A percentile compares a stretch with the other conserved stretches of the same genome.
These are phyloP conservation scores for Penstemon newberryi DNA, from an alignment of 257 asterid species.

Conservation along the genomic window DNA sequence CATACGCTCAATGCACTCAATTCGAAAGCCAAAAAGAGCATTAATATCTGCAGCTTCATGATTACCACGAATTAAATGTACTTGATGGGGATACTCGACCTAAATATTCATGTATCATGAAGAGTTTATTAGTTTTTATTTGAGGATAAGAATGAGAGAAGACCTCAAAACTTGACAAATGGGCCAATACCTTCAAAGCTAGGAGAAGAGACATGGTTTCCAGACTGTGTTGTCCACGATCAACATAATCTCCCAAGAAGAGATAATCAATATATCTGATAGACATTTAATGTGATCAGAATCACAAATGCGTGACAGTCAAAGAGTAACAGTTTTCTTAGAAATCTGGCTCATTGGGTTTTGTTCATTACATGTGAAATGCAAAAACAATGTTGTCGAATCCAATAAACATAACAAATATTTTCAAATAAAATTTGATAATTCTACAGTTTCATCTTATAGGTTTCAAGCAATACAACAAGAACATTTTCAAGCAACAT, in stretches of 20 bases:
- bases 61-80: slow-evolving; percentile 96
- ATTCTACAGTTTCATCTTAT: neutral
- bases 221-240: slow-evolving; percentile 99
- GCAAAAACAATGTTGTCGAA: slow-evolving; percentile 7
- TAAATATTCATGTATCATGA: slow-evolving; percentile 36
- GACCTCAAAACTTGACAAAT: slow-evolving; percentile 15
- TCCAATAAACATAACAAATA: neutral
- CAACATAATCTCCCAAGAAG: slow-evolving; percentile 99
- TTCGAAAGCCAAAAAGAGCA: slow-evolving; percentile 97
- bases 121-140: slow-evolving; percentile 23
- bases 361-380: slow-evolving; percentile 3
- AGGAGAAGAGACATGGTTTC: slow-evolving; percentile 94
- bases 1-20: slow-evolving; percentile 99
- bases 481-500: neutral
- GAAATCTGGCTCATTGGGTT: neutral
- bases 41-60: slow-evolving; percentile 99
- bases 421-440: neutral
- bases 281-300: slow-evolving; percentile 38
- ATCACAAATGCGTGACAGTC: slow-evolving; percentile 17
- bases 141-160: slow-evolving; percentile 14
- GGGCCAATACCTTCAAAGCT: slow-evolving; percentile 73
- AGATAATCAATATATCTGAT: slow-evolving; percentile 94
- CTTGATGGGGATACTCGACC: slow-evolving; percentile 88
- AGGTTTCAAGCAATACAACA: neutral
- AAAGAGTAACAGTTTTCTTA: neutral